Percentiles rank a stretch among this genome's conserved stretches.
Conservation (phyloP, 768 basidiomycete species). For the Punctularia strigosozonata region DNA sequence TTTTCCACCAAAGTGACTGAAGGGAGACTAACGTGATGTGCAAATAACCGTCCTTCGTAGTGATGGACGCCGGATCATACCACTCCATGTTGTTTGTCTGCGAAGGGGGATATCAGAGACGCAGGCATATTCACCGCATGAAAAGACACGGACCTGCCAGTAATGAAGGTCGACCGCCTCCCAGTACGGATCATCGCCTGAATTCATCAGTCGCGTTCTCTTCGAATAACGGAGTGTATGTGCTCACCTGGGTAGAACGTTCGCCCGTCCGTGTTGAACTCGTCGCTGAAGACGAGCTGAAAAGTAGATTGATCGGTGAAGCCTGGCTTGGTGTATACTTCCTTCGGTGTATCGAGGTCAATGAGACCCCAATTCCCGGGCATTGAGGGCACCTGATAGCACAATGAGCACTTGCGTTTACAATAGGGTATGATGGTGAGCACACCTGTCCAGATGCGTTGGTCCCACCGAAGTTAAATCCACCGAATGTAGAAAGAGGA, state of each 20-base stretch:
- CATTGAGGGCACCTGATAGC: conserved; percentile 20
- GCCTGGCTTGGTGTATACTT: conserved; percentile 24
- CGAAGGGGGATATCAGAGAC: neutral
- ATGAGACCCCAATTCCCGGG: conserved; percentile 35
- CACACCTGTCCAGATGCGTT: conserved; percentile 33
- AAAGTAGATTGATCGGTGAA: conserved; percentile 5
- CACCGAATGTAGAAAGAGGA: conserved; percentile 23
- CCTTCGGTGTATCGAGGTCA: conserved; percentile 41
- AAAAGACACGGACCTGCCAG: conserved; percentile 31
- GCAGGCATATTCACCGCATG: neutral
- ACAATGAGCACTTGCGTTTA: no score
- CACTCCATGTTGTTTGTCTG: conserved; percentile 34
- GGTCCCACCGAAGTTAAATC: conserved; percentile 31
- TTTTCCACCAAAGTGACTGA: conserved; percentile 6
- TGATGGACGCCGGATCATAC: conserved; percentile 44
- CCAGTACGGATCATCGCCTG: conserved; percentile 49
- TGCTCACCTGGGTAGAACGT: conserved; percentile 80
- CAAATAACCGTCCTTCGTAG: conserved; percentile 39
- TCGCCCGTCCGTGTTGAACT: conserved; percentile 73
- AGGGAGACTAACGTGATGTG: conserved; percentile 30
- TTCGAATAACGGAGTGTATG: no score
- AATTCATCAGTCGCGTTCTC: no score
- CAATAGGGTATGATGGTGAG: neutral
- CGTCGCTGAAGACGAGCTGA: conserved; percentile 79
- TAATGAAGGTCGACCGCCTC: conserved; percentile 34